Conservation (phyloP, 257 asterid genomes). For the Datura wrightii region DNA sequence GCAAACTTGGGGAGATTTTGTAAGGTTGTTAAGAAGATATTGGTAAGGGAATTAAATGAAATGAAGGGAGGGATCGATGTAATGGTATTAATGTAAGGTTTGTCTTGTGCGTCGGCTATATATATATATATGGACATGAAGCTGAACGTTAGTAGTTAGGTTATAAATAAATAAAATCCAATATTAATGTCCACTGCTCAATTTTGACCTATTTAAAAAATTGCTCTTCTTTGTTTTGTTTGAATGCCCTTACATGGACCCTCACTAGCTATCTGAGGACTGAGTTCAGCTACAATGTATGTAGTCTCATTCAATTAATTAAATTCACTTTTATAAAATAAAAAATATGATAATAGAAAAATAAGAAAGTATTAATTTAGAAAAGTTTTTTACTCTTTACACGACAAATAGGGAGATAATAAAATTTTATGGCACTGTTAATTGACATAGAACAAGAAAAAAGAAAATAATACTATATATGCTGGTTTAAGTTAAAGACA, state of each 20-base stretch:
- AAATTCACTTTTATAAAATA: no score
- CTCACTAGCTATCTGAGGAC: not conserved
- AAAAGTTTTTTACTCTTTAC: no score
- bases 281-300: not conserved
- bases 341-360: no score
- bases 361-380: no score
- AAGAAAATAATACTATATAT: no score
- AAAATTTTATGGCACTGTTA: no score
- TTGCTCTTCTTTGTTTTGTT: not conserved
- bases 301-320: no score
- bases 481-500: no score
- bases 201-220: not conserved
- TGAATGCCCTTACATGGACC: no score
- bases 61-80: not conserved
- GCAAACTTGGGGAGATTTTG: not conserved
- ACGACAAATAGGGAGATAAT: no score
- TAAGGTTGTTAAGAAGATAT: conserved; percentile 4
- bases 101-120: conserved; percentile 17
- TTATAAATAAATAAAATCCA: not conserved
- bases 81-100: not conserved
- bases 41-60: not conserved
- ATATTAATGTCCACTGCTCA: not conserved
- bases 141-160: not conserved
- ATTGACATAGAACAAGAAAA: no score
- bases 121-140: not conserved